phyloP scores from a whole-genome alignment of 192 early-diverging fungal genomes.

The Oehlia diaphana region DNA sequence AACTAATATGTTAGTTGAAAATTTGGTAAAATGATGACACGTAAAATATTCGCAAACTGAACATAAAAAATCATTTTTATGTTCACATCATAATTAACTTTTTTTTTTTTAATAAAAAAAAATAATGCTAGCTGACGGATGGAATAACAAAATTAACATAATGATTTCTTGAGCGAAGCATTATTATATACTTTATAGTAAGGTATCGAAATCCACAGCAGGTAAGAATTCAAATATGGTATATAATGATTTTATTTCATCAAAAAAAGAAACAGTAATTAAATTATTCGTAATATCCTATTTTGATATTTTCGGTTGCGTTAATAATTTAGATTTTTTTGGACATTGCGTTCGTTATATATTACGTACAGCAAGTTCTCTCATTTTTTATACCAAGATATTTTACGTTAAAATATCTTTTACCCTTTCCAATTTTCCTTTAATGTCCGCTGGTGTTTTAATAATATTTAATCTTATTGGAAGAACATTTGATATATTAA shows the following conservation, averaged over 20 bases:
- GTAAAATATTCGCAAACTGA: background rate
- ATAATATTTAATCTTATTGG: too few relatives aligned
- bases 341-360: background rate
- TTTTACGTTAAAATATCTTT: background rate
- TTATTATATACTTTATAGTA: background rate
- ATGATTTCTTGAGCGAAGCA: background rate
- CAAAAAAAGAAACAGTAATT: too few relatives aligned
- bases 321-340: conserved; percentile 1
- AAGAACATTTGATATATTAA: too few relatives aligned
- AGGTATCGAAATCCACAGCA: background rate
- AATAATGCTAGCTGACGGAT: background rate
- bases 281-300: background rate
- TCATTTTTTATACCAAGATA: background rate
- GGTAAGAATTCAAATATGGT: background rate
- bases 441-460: too few relatives aligned
- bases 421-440: too few relatives aligned
- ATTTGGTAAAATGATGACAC: background rate
- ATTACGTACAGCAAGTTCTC: background rate
- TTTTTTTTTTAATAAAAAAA: too few relatives aligned
- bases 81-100: background rate
- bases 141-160: background rate
- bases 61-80: background rate
- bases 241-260: too few relatives aligned
- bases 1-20: background rate
- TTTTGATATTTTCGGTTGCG: background rate